Evolutionary conservation across 1,284 basidiomycete genomes (phyloP), one percentile per base, ranked within the genome.

Genomic region (Pisolithus thermaeus): DNA sequence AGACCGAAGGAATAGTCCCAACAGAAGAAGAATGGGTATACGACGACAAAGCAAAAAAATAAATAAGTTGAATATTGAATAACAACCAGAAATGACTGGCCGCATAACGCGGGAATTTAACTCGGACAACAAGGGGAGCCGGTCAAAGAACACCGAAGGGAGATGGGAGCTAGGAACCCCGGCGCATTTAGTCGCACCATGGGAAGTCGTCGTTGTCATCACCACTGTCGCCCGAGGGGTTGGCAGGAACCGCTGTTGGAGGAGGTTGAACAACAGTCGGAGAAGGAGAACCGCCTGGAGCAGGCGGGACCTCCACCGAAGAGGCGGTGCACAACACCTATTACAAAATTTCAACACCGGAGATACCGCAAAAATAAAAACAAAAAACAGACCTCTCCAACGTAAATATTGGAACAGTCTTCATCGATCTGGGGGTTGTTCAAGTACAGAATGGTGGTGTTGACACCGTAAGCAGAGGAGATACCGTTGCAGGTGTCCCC

Each of bases 391-490:
- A 85, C 84, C 78, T 84, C 81, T 65, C 78, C 83, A 51, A 82
- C 61, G 62, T 86, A 86, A 58, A 87, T 67, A 70, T 87, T 87
- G 57, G 58, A 58, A 64, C 86, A 87, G 0, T 66, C 70, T 0
- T 55, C 12, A 59, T 81, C 61, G 59, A 88, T 69, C 63, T 86
- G 80, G n/a, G 84, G 84, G 77, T 87, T 87, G 76, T 87, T 86
- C 54, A 54, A 11, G 59, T 61, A 68, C 47, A 87, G 69, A 3
- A 79, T 67, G 36, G 80, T 80, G 5, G 56, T 47, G 70, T 84
- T 81, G 61, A 84, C 56, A 39, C 68, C 61, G 54, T 67, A 55
- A 2, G 42, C 52, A 23, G 40, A 3, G 28, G 71, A 56, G 53
- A 87, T 69, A 6, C 8, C 50, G 9, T 80, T 74, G 63, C 85